phyloP scores from a whole-genome alignment of 2,329 filamentous ascomycete genomes.

The Rhynchosporium graminicola region DNA sequence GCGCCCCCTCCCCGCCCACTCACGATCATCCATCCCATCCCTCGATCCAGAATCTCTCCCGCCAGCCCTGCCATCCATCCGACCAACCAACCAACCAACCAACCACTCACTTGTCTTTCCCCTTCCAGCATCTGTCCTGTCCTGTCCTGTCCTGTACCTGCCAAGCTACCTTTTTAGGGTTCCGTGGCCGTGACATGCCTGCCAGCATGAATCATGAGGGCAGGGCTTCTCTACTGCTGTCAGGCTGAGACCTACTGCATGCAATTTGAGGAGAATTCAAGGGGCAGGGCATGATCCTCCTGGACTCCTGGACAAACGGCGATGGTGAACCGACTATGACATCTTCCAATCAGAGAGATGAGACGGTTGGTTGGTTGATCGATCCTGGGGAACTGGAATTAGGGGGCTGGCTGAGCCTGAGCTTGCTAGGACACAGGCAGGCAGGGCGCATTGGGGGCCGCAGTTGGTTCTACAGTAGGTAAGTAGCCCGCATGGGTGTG shows the following conservation, averaged over 20 bases:
- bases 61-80: not conserved
- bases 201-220: slow-evolving; percentile 9
- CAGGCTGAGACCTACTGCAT: slow-evolving; percentile 13
- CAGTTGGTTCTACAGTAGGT: not conserved
- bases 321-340: slow-evolving; percentile 12
- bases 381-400: not conserved
- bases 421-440: slow-evolving; percentile 2
- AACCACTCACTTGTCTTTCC: no score
- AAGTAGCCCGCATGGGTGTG: not conserved
- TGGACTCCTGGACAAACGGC: slow-evolving; percentile 17
- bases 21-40: slow-evolving; percentile 2
- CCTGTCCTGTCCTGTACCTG: not conserved
- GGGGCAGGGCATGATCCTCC: slow-evolving; percentile 26
- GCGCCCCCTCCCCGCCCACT: no score
- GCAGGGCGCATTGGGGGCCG: not conserved
- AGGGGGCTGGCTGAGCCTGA: not conserved
- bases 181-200: slow-evolving; percentile 13
- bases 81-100: no score
- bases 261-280: slow-evolving; percentile 10
- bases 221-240: slow-evolving; percentile 8
- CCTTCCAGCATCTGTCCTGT: no score
- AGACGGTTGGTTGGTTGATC: not conserved
- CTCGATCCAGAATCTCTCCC: no score
- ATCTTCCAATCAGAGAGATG: slow-evolving; percentile 6
- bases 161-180: not conserved